Evolutionary conservation across 2,329 filamentous ascomycete genomes (phyloP), one percentile per base, ranked within the genome.

Genomic region (Clonostachys chloroleuca): DNA sequence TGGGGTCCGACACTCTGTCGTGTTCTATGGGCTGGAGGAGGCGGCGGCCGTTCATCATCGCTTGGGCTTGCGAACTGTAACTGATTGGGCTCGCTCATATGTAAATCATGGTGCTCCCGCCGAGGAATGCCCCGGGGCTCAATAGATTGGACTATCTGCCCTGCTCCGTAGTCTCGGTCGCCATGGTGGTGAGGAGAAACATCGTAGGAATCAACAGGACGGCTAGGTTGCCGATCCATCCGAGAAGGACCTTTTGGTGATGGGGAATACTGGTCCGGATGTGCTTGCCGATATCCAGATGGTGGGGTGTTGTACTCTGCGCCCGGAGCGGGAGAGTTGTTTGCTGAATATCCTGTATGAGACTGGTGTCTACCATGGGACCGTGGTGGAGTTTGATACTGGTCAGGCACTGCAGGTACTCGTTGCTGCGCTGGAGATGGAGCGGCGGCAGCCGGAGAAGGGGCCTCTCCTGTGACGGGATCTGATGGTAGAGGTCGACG

Each of bases 401-500:
- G 68, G 40, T 78, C 74, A 13, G 46, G 52, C 7, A 44, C 44
- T 17, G 42, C 39, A 40, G 35, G 43, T 6, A 44, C 44, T 17
- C 40, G 40, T 36, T 34, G 43, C 37, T 45, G 43, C 10, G 18
- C 34, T 14, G 42, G 42, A 13, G 42, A 59, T 54, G 45, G 60
- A 51, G 42, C 47, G 59, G 61, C 45, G 54, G 61, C 47, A 60
- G 55, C 50, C 56, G 56, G 41, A 51, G 67, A 48, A 56, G 60
- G 49, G 14, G 72, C 61, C 54, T 80, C 75, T 53, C 78, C 68
- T 45, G 78, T 76, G 50, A 87, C 79, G 13, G 90, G 89, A 61
- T 94, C 89, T 2, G 82, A 84, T 1, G 92, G 92, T 37, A 96
- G 70, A 17, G 92, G 92, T 34, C 92, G 80, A 54, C 92, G 80